A percentile compares a stretch with the other conserved stretches of the same genome.
These are phyloP conservation scores for Protomyces macrosporus DNA, from an alignment of 1,139 yeast species.

Conservation along the genomic window DNA sequence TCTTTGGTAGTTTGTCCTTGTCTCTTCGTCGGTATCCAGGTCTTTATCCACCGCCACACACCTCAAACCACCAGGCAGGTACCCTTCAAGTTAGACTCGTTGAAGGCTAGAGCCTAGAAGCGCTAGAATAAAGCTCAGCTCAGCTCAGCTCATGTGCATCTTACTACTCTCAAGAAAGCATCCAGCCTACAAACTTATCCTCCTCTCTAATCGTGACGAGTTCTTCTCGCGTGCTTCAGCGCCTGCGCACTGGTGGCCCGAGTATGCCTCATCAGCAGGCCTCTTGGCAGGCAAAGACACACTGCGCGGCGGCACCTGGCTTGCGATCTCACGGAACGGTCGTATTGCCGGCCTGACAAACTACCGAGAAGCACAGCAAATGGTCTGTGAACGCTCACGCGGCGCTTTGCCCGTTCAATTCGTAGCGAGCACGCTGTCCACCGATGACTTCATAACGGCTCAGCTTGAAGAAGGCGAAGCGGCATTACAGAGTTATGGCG, in stretches of 20 bases:
- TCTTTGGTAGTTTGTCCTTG: too few species aligned
- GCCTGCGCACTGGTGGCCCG: conserved; percentile 52
- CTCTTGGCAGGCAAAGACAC: conserved; percentile 71
- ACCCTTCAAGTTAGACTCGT: too few species aligned
- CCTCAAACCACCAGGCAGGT: too few species aligned
- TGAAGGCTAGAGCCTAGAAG: too few species aligned
- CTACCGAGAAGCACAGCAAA: conserved; percentile 46
- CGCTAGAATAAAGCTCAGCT: too few species aligned
- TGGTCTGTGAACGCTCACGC: conserved; percentile 48
- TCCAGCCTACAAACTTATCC: conserved; percentile 49
- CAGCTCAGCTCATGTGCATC: conserved; percentile 29
- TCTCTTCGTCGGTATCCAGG: too few species aligned
- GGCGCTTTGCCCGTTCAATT: conserved; percentile 73
- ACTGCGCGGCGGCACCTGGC: conserved; percentile 88
- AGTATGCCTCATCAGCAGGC: conserved; percentile 31
- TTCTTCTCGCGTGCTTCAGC: conserved; percentile 67
- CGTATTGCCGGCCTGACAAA: conserved; percentile 71
- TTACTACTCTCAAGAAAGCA: conserved; percentile 29
- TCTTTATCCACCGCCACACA: too few species aligned
- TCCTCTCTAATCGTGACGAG: conserved; percentile 83
- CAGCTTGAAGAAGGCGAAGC: conserved; percentile 41
- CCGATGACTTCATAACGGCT: conserved; percentile 45
- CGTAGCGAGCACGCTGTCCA: conserved; percentile 37
- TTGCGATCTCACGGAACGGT: conserved; percentile 63
- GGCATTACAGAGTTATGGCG: conserved; percentile 48